A percentile compares a stretch with the other conserved stretches of the same genome.
Conservation (phyloP, 177 flowering plant species). For the Vitis hybrid region DNA sequence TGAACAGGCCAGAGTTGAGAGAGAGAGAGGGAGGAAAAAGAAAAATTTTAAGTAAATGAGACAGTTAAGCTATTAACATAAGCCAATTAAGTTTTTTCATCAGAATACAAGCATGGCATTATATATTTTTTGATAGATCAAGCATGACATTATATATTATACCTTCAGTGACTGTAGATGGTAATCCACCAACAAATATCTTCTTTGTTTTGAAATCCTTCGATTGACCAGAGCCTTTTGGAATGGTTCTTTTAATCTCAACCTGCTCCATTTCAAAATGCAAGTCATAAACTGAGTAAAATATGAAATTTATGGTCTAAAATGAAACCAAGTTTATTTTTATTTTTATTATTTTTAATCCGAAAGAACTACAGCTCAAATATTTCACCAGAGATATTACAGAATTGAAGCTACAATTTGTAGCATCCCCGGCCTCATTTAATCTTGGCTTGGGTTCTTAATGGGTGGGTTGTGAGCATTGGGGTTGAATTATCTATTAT, state of each 20-base stretch:
- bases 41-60: too few species aligned
- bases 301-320: neutral
- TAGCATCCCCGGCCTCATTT: too few species aligned
- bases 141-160: neutral
- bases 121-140: neutral
- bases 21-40: neutral
- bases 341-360: too few species aligned
- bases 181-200: constrained; percentile 71
- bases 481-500: too few species aligned
- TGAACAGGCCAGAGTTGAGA: neutral
- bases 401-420: too few species aligned
- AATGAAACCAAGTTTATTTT: neutral
- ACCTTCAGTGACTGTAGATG: constrained; percentile 53
- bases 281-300: neutral
- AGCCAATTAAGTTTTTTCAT: too few species aligned
- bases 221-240: constrained; percentile 43
- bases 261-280: constrained; percentile 30
- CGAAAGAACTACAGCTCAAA: too few species aligned
- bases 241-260: constrained; percentile 65
- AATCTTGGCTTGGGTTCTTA: too few species aligned
- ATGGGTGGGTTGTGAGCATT: too few species aligned
- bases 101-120: neutral
- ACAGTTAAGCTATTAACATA: too few species aligned
- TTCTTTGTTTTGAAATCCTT: constrained; percentile 64
- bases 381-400: too few species aligned